A percentile compares a stretch with the other conserved stretches of the same genome.
Evolutionary conservation across 1,139 yeast species (phyloP).

Genomic region (Diutina scorzettiae): DNA sequence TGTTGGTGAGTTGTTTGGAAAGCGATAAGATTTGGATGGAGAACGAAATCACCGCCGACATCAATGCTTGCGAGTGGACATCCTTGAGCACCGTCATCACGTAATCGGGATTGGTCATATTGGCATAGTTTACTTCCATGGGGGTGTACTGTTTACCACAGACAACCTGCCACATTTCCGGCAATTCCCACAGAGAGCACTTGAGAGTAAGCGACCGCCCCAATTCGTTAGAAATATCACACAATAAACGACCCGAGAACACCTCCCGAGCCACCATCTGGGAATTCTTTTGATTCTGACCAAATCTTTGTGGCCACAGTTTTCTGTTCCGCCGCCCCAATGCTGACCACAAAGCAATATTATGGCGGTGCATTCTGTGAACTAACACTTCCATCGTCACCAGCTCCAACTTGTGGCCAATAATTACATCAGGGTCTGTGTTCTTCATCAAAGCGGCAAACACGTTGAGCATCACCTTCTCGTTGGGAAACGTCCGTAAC

Average conservation of each 20-base stretch:
- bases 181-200: constrained; percentile 93
- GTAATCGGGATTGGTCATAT: constrained; percentile 42
- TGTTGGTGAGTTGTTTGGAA: constrained; percentile 80
- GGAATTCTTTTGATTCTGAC: neutral
- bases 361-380: constrained; percentile 68
- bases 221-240: constrained; percentile 91
- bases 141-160: constrained; percentile 50
- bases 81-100: constrained; percentile 63
- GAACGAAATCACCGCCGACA: constrained; percentile 70
- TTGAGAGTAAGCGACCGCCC: constrained; percentile 87
- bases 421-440: constrained; percentile 78
- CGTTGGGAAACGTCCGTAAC: constrained; percentile 55
- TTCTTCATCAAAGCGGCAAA: constrained; percentile 60
- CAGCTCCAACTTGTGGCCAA: constrained; percentile 81
- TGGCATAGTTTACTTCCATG: constrained; percentile 54
- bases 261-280: constrained; percentile 34
- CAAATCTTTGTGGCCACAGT: constrained; percentile 44
- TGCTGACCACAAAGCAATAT: constrained; percentile 66
- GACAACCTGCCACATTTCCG: constrained; percentile 79
- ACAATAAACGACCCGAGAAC: constrained; percentile 74
- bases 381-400: constrained; percentile 70
- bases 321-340: constrained; percentile 74
- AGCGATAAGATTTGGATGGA: constrained; percentile 76
- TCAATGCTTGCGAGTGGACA: constrained; percentile 53
- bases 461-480: constrained; percentile 59